Base-by-base conservation (phyloP, 2,329 filamentous ascomycete species). In the Ophiostoma sp. region DNA sequence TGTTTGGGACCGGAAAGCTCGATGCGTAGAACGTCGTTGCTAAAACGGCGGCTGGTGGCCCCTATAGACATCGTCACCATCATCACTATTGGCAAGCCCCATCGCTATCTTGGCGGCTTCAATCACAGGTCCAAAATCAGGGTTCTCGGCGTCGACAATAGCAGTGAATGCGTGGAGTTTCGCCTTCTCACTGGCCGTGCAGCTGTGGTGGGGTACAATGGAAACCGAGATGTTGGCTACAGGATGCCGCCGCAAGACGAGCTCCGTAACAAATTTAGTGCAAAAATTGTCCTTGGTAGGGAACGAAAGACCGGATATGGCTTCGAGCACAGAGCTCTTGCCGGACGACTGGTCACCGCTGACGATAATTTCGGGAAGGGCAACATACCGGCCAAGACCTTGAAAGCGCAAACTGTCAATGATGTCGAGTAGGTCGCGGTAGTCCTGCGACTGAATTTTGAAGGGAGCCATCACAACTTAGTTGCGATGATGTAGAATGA, bases 241-340 rank as follows among this genome's bases (percentile, higher is more conserved):
- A 0, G 79, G 25, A 2, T 80, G 80, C 11, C 85, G 84, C 22
- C 89, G 85, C 3, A 92, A 82, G 15, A 89, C 83, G 25, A 91
- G 80, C 78, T 92, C 88, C 0, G 89, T 92, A 0, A 89, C 85
- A 74, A 92, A 91, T 0, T 87, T 84, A 0, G 90, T 91, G 78
- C 89, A 91, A 0, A 90, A 78, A 50, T 84, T 87, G 71, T 87
- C 86, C 31, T 88, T 87, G 9, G 83, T 81, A 0, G 89, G 89
- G 75, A 92, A 92, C 0, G 84, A 83, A 1, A 92, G 84, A 3
- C 87, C 85, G 0, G 89, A 90, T 52, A 92, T 88, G 1, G 88
- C 89, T 76, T 92, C 88, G 0, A 92, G 84, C 0, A 91, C 88
- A 0, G 89, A 91, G 72, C 87, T 90, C 78, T 92, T 92, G 3